Percentiles rank a stretch among this genome's conserved stretches.
Evolutionary conservation across 2,329 filamentous ascomycete species (phyloP).

Genomic region (Blumeriella jaapii): DNA sequence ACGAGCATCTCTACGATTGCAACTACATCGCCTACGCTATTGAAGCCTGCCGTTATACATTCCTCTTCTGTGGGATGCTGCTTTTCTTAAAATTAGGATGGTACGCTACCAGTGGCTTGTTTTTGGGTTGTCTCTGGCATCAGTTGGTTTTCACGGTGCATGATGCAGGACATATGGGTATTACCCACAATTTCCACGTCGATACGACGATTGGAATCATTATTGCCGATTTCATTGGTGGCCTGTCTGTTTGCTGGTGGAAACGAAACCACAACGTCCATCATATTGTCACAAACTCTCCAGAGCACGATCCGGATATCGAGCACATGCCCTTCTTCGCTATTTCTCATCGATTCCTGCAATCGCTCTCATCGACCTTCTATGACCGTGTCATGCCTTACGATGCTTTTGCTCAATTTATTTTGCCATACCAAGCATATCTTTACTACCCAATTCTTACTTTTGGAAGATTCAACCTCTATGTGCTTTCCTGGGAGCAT

Average conservation of each 20-base stretch:
- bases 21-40: constrained; percentile 70
- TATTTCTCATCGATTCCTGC: constrained; percentile 70
- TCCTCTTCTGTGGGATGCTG: constrained; percentile 53
- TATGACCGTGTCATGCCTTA: constrained; percentile 73
- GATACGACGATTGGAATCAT: constrained; percentile 83
- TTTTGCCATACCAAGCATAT: constrained; percentile 66
- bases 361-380: constrained; percentile 64
- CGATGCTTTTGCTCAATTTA: constrained; percentile 58
- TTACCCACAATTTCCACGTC: constrained; percentile 77
- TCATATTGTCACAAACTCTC: constrained; percentile 89
- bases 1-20: constrained; percentile 71
- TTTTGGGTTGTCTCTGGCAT: constrained; percentile 81
- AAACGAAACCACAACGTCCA: constrained; percentile 94
- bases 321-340: constrained; percentile 85
- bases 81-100: constrained; percentile 49
- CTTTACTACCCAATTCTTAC: constrained; percentile 73
- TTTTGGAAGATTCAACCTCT: constrained; percentile 81
- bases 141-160: constrained; percentile 90
- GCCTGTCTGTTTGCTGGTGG: constrained; percentile 92
- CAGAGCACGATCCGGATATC: constrained; percentile 94
- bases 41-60: constrained; percentile 60
- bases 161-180: constrained; percentile 94
- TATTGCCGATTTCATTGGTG: constrained; percentile 81
- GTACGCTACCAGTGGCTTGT: constrained; percentile 60
- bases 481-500: constrained; percentile 69